Evolutionary conservation across 2,329 filamentous ascomycete genomes (phyloP), one percentile per base, ranked within the genome.

Genomic region (Ceratocystis destructans): DNA sequence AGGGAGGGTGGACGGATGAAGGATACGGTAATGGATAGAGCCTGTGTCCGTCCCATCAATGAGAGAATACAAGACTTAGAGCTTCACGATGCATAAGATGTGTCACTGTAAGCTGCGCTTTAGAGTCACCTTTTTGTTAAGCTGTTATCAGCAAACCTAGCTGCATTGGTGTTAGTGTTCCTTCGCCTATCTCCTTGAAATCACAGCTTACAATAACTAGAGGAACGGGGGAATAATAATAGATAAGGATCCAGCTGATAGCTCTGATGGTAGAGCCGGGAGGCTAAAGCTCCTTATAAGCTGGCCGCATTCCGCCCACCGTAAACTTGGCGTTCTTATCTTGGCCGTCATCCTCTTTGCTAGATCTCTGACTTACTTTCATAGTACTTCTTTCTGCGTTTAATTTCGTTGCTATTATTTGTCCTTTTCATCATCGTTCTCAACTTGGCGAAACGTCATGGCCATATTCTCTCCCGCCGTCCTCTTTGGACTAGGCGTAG

Each of bases 401-500:
- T 59, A 0, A 25, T 5, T 55, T 31, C 8, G 2, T n/a, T 59
- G 28, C 17, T 37, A 17, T 59, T 20, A 17, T 59, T 20, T 15
- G 31, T n/a, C n/a, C 55, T 25, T 25, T 8, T 37, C 28, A 8
- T 7, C 3, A 3, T 37, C 55, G 0, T 37, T 20, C 55, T n/a
- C 28, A 33, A 6, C 28, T n/a, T 33, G 25, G 25, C 28, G 10
- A 12, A 57, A 6, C 33, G 65, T 28, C 20, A 67, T 67, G 66
- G 28, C 61, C 17, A 22, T 75, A 10, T 67, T 72, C 20, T 75
- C 73, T 7, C 72, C 75, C 41, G 48, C 69, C 17, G 70, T 72
- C 67, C 61, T 74, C 7, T 67, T 68, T 17, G 71, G 69, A 17
- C 70, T 68, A 15, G 67, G 70, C 22, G 50, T 73, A 6, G 64